Evolutionary conservation across 163 green algal genomes (phyloP), one percentile per base, ranked within the genome.

Genomic region (Scenedesmus sp.): DNA sequence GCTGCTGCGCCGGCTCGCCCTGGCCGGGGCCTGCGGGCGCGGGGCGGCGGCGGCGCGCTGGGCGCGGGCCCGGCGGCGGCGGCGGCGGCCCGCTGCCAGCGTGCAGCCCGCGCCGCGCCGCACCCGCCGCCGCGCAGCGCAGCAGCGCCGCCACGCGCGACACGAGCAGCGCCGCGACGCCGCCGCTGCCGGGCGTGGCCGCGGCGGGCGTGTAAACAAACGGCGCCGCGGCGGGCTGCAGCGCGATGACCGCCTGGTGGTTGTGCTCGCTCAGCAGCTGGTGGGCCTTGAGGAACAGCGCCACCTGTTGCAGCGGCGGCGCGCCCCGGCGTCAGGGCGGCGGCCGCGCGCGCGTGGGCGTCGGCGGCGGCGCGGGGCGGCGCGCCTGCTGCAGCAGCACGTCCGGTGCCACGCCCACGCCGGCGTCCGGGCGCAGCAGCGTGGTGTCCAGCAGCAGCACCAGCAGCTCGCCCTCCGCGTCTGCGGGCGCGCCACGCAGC

Each of bases 201-300:
- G 33, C 64, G 54, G 39, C 18, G 6, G 67, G 51, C 42, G 67
- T 76, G n/a, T 64, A 76, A 1, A 76, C 2, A 6, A 76, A 50
- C 28, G 67, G 67, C n/a, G 76, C 67, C 36, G 50, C 34, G 26
- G 66, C 45, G 4, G 60, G 26, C n/a, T 83, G 70, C 33, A 87
- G 9, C 17, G 66, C 82, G 24, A 75, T 77, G 2, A 87, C 60
- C 24, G 60, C 58, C 60, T 83, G 65, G n/a, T 78, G 77, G 63
- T 87, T 87, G 58, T 80, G 31, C 36, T 87, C 67, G n/a, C 69
- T 74, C 18, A 87, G 62, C 31, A 87, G 70, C 34, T 77, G 31
- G 60, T 87, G 82, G 0, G 77, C 73, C 24, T 69, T 67, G 6
- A 83, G 33, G 28, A 87, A 87, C 20, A 71, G 58, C 18, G 85